These are phyloP conservation scores for Endoconidiophora laricicola DNA, from an alignment of 2,329 filamentous ascomycete species.

Conservation along the genomic window DNA sequence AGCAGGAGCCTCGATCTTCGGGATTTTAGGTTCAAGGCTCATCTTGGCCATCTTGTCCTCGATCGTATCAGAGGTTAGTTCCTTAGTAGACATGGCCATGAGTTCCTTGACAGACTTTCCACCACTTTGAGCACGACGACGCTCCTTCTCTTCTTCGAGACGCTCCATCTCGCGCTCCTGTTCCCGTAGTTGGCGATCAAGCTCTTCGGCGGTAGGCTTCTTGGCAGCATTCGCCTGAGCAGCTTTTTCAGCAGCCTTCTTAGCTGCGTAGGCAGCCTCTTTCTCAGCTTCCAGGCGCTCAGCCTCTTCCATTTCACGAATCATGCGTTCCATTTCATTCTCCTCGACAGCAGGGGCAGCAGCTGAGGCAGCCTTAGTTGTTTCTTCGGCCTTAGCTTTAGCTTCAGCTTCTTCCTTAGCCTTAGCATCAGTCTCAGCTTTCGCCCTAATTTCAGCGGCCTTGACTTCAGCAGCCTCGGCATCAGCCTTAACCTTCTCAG, in stretches of 20 bases:
- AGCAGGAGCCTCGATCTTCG: slow-evolving; percentile 28
- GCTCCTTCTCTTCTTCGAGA: slow-evolving; percentile 53
- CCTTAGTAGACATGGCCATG: slow-evolving; percentile 20
- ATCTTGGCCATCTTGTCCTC: slow-evolving; percentile 35
- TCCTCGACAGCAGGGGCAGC: slow-evolving; percentile 22
- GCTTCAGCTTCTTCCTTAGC: slow-evolving; percentile 16
- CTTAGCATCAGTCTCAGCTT: slow-evolving; percentile 23
- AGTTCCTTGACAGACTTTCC: slow-evolving; percentile 31
- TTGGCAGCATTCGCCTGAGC: slow-evolving; percentile 28
- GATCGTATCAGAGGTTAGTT: slow-evolving; percentile 16
- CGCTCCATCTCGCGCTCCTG: slow-evolving; percentile 57
- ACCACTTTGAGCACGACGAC: slow-evolving; percentile 36
- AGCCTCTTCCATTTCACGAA: slow-evolving; percentile 44
- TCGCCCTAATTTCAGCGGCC: slow-evolving; percentile 19
- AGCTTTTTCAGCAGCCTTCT: slow-evolving; percentile 27
- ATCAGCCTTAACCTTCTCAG: slow-evolving; percentile 22
- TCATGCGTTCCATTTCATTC: slow-evolving; percentile 42
- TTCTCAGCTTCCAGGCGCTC: slow-evolving; percentile 26
- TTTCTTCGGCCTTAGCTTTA: slow-evolving; percentile 18
- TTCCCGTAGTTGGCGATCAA: slow-evolving; percentile 51
- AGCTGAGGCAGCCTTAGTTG: slow-evolving; percentile 15
- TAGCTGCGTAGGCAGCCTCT: slow-evolving; percentile 32
- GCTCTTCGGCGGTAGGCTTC: slow-evolving; percentile 31
- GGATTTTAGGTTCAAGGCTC: slow-evolving; percentile 30
- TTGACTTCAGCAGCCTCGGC: slow-evolving; percentile 21